Percentiles rank a stretch among this genome's conserved stretches.
These are phyloP conservation scores for Vigna trinervia DNA, from an alignment of 306 rosid species.

Conservation along the genomic window DNA sequence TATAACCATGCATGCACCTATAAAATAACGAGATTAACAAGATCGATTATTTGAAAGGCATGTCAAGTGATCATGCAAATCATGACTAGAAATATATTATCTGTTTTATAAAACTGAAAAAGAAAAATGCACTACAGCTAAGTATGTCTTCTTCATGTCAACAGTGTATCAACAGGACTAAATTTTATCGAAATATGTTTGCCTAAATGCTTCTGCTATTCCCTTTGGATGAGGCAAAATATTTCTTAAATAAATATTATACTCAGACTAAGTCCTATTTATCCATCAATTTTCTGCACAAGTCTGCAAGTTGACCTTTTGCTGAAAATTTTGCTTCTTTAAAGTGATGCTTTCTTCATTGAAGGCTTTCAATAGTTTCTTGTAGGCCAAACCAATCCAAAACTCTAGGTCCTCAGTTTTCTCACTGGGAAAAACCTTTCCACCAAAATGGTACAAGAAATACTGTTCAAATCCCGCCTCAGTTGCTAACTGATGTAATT, in stretches of 20 bases:
- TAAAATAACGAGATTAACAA: conserved; percentile 1
- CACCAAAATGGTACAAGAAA: conserved; percentile 69
- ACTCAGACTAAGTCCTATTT: conserved; percentile 2
- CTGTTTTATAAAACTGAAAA: conserved; percentile 14
- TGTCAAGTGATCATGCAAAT: neutral
- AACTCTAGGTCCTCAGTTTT: conserved; percentile 69
- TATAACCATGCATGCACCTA: conserved; percentile 2
- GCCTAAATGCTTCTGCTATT: conserved; percentile 16
- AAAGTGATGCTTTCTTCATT: conserved; percentile 43
- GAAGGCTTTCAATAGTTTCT: conserved; percentile 64
- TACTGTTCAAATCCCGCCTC: conserved; percentile 72
- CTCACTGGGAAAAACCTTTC: conserved; percentile 59
- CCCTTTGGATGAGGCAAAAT: neutral
- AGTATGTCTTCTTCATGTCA: conserved; percentile 5
- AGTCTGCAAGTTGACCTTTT: conserved; percentile 56
- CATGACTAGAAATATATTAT: conserved; percentile 2
- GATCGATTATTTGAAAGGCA: conserved; percentile 23
- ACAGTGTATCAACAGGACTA: neutral
- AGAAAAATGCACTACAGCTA: neutral
- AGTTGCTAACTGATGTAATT: conserved; percentile 62
- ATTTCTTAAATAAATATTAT: conserved; percentile 21
- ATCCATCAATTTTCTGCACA: conserved; percentile 31
- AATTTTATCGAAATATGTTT: conserved; percentile 11
- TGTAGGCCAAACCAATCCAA: conserved; percentile 77
- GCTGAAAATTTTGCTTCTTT: conserved; percentile 50